Evolutionary conservation across 2,329 filamentous ascomycete genomes (phyloP).

Genomic region (Ascochyta fabae): DNA sequence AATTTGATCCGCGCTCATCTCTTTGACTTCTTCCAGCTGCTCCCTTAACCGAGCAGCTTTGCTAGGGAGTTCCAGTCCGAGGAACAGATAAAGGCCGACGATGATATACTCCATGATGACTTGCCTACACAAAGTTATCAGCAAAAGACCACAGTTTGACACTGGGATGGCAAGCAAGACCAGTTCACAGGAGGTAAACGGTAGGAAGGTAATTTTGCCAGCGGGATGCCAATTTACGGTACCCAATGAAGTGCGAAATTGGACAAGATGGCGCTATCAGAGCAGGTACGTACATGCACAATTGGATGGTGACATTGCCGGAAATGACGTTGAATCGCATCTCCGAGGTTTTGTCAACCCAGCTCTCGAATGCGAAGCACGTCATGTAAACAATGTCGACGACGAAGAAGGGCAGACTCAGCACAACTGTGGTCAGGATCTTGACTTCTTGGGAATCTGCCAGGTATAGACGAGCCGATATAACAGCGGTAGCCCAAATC

Average conservation of each 20-base stretch:
- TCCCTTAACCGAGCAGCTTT: conserved; percentile 40
- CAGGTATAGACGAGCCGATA: conserved; percentile 44
- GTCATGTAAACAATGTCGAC: conserved; percentile 49
- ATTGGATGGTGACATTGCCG: conserved; percentile 41
- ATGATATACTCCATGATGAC: conserved; percentile 47
- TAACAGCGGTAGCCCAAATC: conserved; percentile 46
- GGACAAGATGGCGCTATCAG: background rate
- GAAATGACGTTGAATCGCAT: conserved; percentile 47
- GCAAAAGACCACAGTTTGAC: background rate
- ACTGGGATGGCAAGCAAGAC: background rate
- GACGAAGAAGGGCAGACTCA: conserved; percentile 46
- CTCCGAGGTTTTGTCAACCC: conserved; percentile 18
- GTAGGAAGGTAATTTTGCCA: background rate
- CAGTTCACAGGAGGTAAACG: background rate
- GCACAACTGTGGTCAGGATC: conserved; percentile 44
- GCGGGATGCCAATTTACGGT: background rate
- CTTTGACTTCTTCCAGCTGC: conserved; percentile 38
- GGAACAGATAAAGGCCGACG: conserved; percentile 39
- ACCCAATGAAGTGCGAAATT: background rate
- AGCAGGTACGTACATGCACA: conserved; percentile 43
- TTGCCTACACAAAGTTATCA: conserved; percentile 29
- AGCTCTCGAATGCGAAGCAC: conserved; percentile 45
- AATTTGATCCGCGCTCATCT: conserved; percentile 36
- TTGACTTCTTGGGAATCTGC: conserved; percentile 42
- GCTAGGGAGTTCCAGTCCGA: conserved; percentile 41